These are phyloP conservation scores for Aspergillus nomiae DNA, from an alignment of 2,329 filamentous ascomycete species.

Conservation along the genomic window DNA sequence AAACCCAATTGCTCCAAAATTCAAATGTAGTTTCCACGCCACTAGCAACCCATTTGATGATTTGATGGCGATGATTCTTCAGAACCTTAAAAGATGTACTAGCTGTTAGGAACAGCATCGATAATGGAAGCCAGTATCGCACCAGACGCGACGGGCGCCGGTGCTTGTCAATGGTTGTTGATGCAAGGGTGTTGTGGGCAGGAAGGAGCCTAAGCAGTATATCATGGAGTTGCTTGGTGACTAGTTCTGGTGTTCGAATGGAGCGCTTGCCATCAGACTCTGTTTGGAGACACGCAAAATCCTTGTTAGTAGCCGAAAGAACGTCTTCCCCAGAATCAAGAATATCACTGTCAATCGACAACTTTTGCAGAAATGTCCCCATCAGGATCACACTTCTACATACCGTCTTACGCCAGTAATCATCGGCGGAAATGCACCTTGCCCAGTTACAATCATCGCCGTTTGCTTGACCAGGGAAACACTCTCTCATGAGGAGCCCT, in stretches of 20 bases:
- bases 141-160: conserved; percentile 75
- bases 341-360: conserved; percentile 59
- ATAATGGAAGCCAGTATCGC: conserved; percentile 85
- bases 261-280: background rate
- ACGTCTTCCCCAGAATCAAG: conserved; percentile 59
- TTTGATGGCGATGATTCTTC: conserved; percentile 72
- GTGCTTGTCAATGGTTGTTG: conserved; percentile 60
- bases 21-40: conserved; percentile 77
- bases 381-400: conserved; percentile 81
- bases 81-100: conserved; percentile 82
- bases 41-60: conserved; percentile 77
- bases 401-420: conserved; percentile 72
- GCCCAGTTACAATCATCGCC: conserved; percentile 56
- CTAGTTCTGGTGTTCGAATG: conserved; percentile 42
- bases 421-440: conserved; percentile 44
- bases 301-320: conserved; percentile 62
- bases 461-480: conserved; percentile 66
- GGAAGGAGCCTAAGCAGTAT: conserved; percentile 72
- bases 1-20: conserved; percentile 96
- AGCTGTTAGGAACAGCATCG: conserved; percentile 73
- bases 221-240: conserved; percentile 43
- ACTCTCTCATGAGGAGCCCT: conserved; percentile 85
- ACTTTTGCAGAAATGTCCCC: conserved; percentile 77
- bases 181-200: conserved; percentile 62
- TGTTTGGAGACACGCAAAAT: conserved; percentile 49